Evolutionary conservation across 192 early-diverging fungal species (phyloP).

Genomic region (Ambispora gerdemannii): DNA sequence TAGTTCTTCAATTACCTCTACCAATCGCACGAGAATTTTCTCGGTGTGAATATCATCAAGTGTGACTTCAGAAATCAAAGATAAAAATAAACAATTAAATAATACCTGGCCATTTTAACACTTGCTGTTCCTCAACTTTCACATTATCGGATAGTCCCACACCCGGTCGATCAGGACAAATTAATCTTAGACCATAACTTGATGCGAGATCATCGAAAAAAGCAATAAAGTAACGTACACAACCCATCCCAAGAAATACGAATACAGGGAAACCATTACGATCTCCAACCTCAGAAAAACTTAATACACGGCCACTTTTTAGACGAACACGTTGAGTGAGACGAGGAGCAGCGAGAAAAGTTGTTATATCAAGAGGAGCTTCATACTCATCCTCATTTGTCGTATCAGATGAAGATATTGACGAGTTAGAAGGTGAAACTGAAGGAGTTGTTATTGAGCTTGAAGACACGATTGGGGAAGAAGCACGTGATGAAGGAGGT

Average conservation of each 20-base stretch:
- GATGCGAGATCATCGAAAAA: slow-evolving; percentile 41
- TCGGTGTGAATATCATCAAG: background rate
- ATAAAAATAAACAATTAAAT: background rate
- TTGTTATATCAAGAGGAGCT: slow-evolving; percentile 6
- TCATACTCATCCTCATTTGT: background rate
- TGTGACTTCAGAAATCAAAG: background rate
- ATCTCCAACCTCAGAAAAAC: slow-evolving; percentile 42
- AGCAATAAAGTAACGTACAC: slow-evolving; percentile 42
- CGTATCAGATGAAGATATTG: background rate
- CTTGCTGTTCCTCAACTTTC: slow-evolving; percentile 32
- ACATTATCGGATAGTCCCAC: slow-evolving; percentile 38
- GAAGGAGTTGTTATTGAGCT: background rate
- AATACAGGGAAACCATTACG: slow-evolving; percentile 43
- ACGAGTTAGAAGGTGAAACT: background rate
- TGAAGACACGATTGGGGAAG: background rate
- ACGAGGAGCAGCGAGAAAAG: slow-evolving; percentile 1
- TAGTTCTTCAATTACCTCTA: slow-evolving; percentile 44
- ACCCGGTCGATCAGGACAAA: slow-evolving; percentile 42
- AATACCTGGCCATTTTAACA: background rate
- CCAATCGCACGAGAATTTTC: background rate
- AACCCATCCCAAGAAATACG: slow-evolving; percentile 36
- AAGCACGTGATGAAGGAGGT: background rate
- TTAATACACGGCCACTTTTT: slow-evolving; percentile 37
- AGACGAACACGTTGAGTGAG: slow-evolving; percentile 41
- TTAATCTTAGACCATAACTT: slow-evolving; percentile 39